phyloP scores from a whole-genome alignment of 768 basidiomycete genomes.

The Naganishia antarctica region DNA sequence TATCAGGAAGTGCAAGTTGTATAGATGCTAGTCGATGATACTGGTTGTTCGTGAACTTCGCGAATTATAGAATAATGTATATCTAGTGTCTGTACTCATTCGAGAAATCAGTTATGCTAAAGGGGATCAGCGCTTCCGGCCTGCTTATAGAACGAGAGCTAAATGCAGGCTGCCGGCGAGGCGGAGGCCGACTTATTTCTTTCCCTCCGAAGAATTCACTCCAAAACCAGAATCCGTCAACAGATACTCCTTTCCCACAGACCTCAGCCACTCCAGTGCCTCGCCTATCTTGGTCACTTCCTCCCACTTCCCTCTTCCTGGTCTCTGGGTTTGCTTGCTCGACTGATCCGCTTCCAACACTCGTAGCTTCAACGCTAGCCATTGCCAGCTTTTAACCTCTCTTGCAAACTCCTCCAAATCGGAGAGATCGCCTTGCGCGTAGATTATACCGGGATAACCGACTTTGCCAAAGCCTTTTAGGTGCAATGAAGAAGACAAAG shows the following conservation, averaged over 20 bases:
- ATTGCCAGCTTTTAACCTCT: conserved; percentile 70
- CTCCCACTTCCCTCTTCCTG: conserved; percentile 52
- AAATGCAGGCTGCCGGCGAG: too few species aligned
- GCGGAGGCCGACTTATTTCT: neutral
- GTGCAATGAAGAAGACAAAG: conserved; percentile 56
- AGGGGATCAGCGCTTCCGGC: too few species aligned
- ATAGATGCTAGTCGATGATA: too few species aligned
- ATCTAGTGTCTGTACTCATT: too few species aligned
- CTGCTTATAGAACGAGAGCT: too few species aligned
- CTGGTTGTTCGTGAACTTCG: too few species aligned
- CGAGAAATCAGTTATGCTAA: too few species aligned
- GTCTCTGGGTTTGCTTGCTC: neutral
- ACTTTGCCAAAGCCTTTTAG: conserved; percentile 67
- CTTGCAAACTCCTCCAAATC: conserved; percentile 62
- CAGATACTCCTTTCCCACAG: conserved; percentile 22
- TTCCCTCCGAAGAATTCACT: neutral
- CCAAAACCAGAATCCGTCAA: conserved; percentile 28
- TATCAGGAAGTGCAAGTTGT: too few species aligned
- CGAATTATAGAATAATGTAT: too few species aligned
- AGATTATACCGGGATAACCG: conserved; percentile 71
- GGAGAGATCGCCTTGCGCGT: conserved; percentile 58
- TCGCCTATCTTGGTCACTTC: conserved; percentile 69
- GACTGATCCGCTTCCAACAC: conserved; percentile 56
- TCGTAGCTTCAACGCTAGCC: conserved; percentile 65
- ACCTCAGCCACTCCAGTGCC: conserved; percentile 60